Evolutionary conservation across 2,329 filamentous ascomycete species (phyloP).

Genomic region (Aspergillus sp.): DNA sequence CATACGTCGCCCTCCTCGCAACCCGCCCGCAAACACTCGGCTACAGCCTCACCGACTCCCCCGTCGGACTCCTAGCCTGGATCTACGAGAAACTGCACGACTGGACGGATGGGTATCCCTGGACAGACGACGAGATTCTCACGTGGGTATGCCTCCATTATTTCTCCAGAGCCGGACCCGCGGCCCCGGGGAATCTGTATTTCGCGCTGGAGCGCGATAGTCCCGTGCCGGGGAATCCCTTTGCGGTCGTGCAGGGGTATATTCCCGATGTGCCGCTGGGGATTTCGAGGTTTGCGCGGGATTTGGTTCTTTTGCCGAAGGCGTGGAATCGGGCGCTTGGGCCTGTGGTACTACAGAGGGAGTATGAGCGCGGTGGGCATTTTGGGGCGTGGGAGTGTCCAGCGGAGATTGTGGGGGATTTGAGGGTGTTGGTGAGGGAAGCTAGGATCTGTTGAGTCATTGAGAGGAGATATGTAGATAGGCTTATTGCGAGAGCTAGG

Average conservation of each 20-base stretch:
- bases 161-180: too few relatives aligned
- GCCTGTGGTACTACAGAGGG: conserved; percentile 55
- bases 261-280: too few relatives aligned
- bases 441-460: too few relatives aligned
- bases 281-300: too few relatives aligned
- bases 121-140: conserved; percentile 75
- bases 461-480: too few relatives aligned
- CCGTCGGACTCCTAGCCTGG: conserved; percentile 74
- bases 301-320: too few relatives aligned
- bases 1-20: too few relatives aligned
- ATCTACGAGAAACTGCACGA: conserved; percentile 80
- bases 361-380: conserved; percentile 54
- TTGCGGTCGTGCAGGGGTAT: too few relatives aligned
- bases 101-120: conserved; percentile 74
- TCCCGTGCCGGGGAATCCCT: too few relatives aligned
- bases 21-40: conserved; percentile 58
- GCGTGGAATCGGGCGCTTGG: conserved; percentile 39
- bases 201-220: too few relatives aligned
- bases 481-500: too few relatives aligned
- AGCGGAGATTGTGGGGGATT: conserved; percentile 49
- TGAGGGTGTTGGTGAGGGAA: conserved; percentile 46
- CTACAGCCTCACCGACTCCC: conserved; percentile 70
- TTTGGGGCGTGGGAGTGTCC: conserved; percentile 59
- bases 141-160: conserved; percentile 74
- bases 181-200: too few relatives aligned